These are phyloP conservation scores for Hyaloscypha variabilis DNA, from an alignment of 495 filamentous ascomycete genomes.

Conservation along the genomic window DNA sequence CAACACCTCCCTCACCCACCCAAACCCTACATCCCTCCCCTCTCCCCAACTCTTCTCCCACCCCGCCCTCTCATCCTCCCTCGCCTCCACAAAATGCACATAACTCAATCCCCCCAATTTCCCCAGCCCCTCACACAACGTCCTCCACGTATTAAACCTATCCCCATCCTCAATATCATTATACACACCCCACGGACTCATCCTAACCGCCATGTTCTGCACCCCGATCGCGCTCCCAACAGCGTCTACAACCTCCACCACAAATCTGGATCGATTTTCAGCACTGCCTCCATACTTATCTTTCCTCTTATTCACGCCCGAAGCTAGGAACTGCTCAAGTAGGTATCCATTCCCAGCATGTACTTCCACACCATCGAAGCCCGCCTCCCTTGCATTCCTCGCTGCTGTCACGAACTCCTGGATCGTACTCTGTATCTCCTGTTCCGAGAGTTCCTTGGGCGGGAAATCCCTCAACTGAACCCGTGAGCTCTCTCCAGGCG, in stretches of 20 bases:
- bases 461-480: conserved; percentile 45
- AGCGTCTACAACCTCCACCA: conserved; percentile 47
- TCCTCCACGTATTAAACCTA: conserved; percentile 44
- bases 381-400: conserved; percentile 60
- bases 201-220: conserved; percentile 31
- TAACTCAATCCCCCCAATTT: conserved; percentile 43
- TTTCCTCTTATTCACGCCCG: conserved; percentile 56
- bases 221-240: conserved; percentile 36
- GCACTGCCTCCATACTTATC: conserved; percentile 58
- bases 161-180: conserved; percentile 47
- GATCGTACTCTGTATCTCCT: conserved; percentile 43
- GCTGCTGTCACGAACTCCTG: conserved; percentile 49
- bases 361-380: conserved; percentile 67
- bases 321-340: conserved; percentile 61
- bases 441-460: conserved; percentile 46
- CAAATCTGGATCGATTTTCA: conserved; percentile 53
- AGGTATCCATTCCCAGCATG: conserved; percentile 67
- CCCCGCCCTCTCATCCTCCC: conserved; percentile 44
- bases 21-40: conserved; percentile 7
- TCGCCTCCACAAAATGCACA: conserved; percentile 54
- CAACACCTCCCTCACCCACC: conserved; percentile 7
- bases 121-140: conserved; percentile 46
- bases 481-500: conserved; percentile 22
- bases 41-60: conserved; percentile 10
- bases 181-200: conserved; percentile 50